Evolutionary conservation across 371 early-diverging fungal genomes (phyloP).

Genomic region (Apophysomyces sp.): DNA sequence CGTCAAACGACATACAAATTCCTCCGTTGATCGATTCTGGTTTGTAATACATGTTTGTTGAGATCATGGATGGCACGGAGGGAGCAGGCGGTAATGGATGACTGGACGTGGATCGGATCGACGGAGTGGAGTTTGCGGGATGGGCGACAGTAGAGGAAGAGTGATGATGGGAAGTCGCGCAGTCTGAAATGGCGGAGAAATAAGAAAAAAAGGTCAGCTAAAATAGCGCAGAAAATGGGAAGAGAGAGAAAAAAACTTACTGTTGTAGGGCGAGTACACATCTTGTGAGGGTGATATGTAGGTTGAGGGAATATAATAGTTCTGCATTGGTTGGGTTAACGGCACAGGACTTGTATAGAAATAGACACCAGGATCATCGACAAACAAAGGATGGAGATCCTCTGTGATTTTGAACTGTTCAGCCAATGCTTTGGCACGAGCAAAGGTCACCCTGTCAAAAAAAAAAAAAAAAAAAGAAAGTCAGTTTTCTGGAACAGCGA

Average conservation of each 20-base stretch:
- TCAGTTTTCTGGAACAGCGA: background rate
- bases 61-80: conserved; percentile 9
- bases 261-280: background rate
- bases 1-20: background rate
- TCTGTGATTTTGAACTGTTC: conserved; percentile 61
- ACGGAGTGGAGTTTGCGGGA: background rate
- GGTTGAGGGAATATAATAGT: background rate
- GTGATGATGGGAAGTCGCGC: background rate
- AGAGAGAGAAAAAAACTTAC: conserved; percentile 3
- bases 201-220: background rate
- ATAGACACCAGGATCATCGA: conserved; percentile 49
- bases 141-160: background rate
- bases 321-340: background rate
- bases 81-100: conserved; percentile 4
- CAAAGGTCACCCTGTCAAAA: conserved; percentile 52
- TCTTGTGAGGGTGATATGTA: conserved; percentile 1
- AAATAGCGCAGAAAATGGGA: background rate
- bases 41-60: background rate
- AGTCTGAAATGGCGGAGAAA: background rate
- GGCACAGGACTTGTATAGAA: conserved; percentile 5
- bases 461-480: conserved; percentile 3
- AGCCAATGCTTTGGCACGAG: conserved; percentile 57
- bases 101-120: background rate
- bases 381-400: conserved; percentile 64
- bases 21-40: background rate